phyloP scores from a whole-genome alignment of 169 alveolate genomes.

The Cryptosporidium ryanae region DNA sequence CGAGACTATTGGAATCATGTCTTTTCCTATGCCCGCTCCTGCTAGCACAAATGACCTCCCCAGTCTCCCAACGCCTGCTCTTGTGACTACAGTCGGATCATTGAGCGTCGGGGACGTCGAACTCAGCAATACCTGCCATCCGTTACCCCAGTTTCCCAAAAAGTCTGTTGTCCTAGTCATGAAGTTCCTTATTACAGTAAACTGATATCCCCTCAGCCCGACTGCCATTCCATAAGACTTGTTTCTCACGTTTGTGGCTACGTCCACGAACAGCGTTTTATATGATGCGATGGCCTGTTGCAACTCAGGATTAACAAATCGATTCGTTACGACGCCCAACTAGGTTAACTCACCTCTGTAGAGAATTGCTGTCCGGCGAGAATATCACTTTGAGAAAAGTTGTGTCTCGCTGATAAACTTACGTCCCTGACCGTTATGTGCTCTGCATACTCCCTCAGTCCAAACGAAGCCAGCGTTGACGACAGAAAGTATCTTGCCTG shows the following conservation, averaged over 20 bases:
- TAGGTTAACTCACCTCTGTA: conserved; percentile 50
- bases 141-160: conserved; percentile 72
- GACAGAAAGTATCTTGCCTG: conserved; percentile 65
- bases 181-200: conserved; percentile 56
- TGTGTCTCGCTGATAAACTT: conserved; percentile 57
- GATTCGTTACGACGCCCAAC: neutral
- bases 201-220: conserved; percentile 73
- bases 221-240: conserved; percentile 58
- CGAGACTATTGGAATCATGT: conserved; percentile 66
- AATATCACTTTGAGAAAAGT: conserved; percentile 31
- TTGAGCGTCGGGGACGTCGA: conserved; percentile 35
- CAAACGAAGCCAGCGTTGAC: conserved; percentile 69
- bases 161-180: conserved; percentile 62
- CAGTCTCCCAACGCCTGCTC: conserved; percentile 74
- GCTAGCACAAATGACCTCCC: conserved; percentile 74
- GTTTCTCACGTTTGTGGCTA: conserved; percentile 61
- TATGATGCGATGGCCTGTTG: conserved; percentile 64
- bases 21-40: conserved; percentile 67
- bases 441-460: conserved; percentile 68
- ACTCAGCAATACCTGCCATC: conserved; percentile 60
- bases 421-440: conserved; percentile 63
- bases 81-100: conserved; percentile 32
- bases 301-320: neutral
- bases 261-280: conserved; percentile 56
- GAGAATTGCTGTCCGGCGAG: conserved; percentile 63